These are phyloP conservation scores for Ensete glaucum DNA, from an alignment of 176 grass and related monocot genomes.

Conservation along the genomic window DNA sequence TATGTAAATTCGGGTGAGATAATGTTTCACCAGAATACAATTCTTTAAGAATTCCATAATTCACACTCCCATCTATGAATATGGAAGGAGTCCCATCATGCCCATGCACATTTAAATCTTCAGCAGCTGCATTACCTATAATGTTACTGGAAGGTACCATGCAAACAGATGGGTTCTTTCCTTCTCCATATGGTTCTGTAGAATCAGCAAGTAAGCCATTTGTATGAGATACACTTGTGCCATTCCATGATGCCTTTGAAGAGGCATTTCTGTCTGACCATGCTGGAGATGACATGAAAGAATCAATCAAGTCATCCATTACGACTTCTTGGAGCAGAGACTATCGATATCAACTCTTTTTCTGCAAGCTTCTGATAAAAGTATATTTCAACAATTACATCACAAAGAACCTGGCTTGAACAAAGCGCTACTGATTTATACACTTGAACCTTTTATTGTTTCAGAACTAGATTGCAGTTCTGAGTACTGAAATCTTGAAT, in stretches of 20 bases:
- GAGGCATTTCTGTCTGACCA: slow-evolving; percentile 11
- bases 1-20: not conserved
- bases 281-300: slow-evolving; percentile 1
- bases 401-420: not conserved
- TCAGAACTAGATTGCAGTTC: not conserved
- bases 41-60: slow-evolving; percentile 1
- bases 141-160: slow-evolving; percentile 1
- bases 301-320: slow-evolving; percentile 23
- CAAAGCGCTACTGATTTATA: not conserved
- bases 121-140: not conserved
- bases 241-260: not conserved
- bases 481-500: not conserved
- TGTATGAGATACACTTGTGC: not conserved
- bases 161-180: not conserved
- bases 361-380: not conserved
- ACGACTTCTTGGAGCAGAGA: not conserved
- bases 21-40: slow-evolving; percentile 8
- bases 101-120: slow-evolving; percentile 6
- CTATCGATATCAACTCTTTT: not conserved
- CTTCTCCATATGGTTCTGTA: slow-evolving; percentile 11
- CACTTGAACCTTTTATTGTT: not conserved
- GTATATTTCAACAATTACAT: not conserved
- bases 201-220: slow-evolving; percentile 8
- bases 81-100: slow-evolving; percentile 6
- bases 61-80: slow-evolving; percentile 8